Percentiles rank a stretch among this genome's conserved stretches.
Conservation (phyloP, 768 basidiomycete species). For the Phaeolepiota aurea region DNA sequence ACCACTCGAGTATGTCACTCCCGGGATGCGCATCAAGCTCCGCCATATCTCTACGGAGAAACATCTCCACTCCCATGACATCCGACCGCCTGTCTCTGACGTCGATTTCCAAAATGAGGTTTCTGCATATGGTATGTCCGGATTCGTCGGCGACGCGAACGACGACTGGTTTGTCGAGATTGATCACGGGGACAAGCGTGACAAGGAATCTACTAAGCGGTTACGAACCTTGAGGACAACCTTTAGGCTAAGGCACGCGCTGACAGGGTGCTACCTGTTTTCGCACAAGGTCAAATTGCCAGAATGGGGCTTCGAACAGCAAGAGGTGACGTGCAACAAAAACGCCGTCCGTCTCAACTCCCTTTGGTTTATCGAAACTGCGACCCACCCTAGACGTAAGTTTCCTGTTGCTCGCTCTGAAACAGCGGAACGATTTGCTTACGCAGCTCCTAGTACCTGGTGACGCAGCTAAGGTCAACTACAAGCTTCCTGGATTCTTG, state of each 20-base stretch:
- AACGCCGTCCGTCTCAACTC: slow-evolving; percentile 87
- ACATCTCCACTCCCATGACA: slow-evolving; percentile 89
- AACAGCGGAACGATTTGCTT: not conserved
- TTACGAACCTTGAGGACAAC: slow-evolving; percentile 73
- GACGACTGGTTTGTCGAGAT: slow-evolving; percentile 93
- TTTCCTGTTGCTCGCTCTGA: slow-evolving; percentile 10
- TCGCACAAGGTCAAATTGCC: slow-evolving; percentile 97
- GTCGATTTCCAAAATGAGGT: slow-evolving; percentile 99
- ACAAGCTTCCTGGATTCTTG: slow-evolving; percentile 82
- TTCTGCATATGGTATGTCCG: slow-evolving; percentile 84
- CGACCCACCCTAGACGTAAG: slow-evolving; percentile 65
- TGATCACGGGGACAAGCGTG: slow-evolving; percentile 54
- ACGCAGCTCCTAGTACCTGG: slow-evolving; percentile 44
- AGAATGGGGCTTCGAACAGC: slow-evolving; percentile 97
- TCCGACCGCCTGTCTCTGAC: slow-evolving; percentile 90
- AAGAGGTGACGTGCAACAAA: slow-evolving; percentile 99
- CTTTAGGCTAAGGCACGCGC: slow-evolving; percentile 75
- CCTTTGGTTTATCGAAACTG: slow-evolving; percentile 91
- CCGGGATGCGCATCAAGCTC: slow-evolving; percentile 69
- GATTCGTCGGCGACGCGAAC: slow-evolving; percentile 83
- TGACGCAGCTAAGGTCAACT: slow-evolving; percentile 80
- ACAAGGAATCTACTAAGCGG: slow-evolving; percentile 59
- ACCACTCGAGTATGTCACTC: slow-evolving; percentile 55
- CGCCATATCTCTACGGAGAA: slow-evolving; percentile 76
- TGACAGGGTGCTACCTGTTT: slow-evolving; percentile 95